phyloP scores from a whole-genome alignment of 441 rosid genomes.

The Gossypium aridum region DNA sequence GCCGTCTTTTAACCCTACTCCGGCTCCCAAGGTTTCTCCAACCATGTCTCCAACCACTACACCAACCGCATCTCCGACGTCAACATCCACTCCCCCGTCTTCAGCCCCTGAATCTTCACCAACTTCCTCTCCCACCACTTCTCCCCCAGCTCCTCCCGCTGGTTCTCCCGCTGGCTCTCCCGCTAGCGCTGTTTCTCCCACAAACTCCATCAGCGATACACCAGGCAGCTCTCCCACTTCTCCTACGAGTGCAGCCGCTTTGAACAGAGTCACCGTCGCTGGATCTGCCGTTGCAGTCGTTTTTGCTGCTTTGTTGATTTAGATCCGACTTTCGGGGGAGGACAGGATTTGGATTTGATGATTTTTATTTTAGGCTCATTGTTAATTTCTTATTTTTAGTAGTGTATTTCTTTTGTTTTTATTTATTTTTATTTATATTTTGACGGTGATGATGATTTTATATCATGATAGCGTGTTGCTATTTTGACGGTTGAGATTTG shows the following conservation, averaged over 20 bases:
- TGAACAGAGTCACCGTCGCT: constrained; percentile 27
- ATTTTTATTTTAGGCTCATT: not conserved
- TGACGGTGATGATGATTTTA: constrained; percentile 14
- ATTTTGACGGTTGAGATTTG: constrained; percentile 25
- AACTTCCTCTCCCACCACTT: constrained; percentile 18
- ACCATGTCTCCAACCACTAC: constrained; percentile 19
- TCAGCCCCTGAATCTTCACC: constrained; percentile 24
- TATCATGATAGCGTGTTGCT: not conserved
- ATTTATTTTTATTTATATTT: constrained; percentile 6
- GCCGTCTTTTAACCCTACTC: constrained; percentile 16
- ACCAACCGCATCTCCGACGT: constrained; percentile 23
- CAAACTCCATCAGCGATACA: not conserved
- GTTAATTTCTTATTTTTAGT: constrained; percentile 7
- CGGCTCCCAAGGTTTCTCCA: constrained; percentile 26
- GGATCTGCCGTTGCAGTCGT: constrained; percentile 32
- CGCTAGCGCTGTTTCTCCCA: not conserved
- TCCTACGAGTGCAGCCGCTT: constrained; percentile 21
- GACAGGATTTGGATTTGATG: not conserved
- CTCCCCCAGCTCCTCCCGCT: constrained; percentile 35
- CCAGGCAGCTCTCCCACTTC: constrained; percentile 2
- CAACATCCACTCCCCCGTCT: constrained; percentile 21
- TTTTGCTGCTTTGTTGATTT: constrained; percentile 38
- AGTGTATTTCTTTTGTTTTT: not conserved
- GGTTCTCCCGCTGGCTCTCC: constrained; percentile 12
- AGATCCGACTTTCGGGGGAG: constrained; percentile 22